Evolutionary conservation across 2,329 filamentous ascomycete genomes (phyloP).

Genomic region (Drechmeria coniospora): DNA sequence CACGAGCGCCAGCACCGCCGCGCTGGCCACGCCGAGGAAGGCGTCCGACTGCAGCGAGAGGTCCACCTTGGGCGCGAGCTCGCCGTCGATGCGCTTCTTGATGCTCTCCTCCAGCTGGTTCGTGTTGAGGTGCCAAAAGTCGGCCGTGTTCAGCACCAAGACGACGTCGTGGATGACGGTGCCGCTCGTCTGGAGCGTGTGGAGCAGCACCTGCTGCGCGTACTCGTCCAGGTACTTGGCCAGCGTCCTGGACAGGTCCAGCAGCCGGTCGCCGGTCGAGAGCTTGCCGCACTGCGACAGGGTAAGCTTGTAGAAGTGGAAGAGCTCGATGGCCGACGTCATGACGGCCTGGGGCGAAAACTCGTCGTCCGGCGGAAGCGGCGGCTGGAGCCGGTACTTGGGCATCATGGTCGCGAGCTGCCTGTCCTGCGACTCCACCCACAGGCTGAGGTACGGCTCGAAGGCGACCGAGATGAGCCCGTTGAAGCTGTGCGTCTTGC

Average conservation of each 20-base stretch:
- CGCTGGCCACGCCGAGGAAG: conserved; percentile 87
- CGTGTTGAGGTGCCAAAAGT: conserved; percentile 92
- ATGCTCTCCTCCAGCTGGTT: conserved; percentile 91
- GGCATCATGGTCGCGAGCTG: conserved; percentile 73
- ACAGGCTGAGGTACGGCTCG: conserved; percentile 89
- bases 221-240: conserved; percentile 93
- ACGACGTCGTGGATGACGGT: conserved; percentile 59
- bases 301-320: conserved; percentile 90
- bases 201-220: conserved; percentile 76
- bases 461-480: conserved; percentile 93
- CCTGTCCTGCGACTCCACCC: conserved; percentile 93
- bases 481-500: conserved; percentile 62
- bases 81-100: conserved; percentile 72
- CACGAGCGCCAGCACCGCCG: conserved; percentile 71
- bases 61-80: conserved; percentile 62
- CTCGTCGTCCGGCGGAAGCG: conserved; percentile 74
- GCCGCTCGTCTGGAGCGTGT: conserved; percentile 45
- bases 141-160: conserved; percentile 84
- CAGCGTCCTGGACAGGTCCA: conserved; percentile 73
- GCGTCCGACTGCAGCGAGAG: conserved; percentile 86
- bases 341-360: conserved; percentile 85
- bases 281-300: conserved; percentile 91
- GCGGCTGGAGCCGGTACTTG: conserved; percentile 69
- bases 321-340: conserved; percentile 85
- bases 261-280: conserved; percentile 73